These are phyloP conservation scores for Picea engelmannii DNA, from an alignment of 83 land plant genomes.

Conservation along the genomic window DNA sequence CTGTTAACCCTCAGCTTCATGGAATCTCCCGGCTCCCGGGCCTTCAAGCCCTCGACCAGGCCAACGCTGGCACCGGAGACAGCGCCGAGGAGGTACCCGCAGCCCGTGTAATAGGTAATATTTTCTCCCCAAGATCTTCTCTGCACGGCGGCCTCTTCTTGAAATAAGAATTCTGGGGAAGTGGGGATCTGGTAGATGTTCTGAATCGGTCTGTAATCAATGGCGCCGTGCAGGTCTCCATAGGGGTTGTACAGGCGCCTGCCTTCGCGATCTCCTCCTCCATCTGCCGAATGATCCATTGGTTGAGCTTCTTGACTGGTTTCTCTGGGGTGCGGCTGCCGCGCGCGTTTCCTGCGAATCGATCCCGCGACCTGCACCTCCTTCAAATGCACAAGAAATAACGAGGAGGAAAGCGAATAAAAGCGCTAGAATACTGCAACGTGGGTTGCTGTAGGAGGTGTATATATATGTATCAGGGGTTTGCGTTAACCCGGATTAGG, in stretches of 20 bases:
- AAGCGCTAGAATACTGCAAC: no score
- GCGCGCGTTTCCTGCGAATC: no score
- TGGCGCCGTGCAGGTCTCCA: conserved; percentile 55
- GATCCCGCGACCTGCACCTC: no score
- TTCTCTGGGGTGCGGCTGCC: no score
- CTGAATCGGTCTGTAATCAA: conserved; percentile 46
- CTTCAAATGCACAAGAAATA: no score
- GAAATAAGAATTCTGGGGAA: conserved; percentile 81
- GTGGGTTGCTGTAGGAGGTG: no score
- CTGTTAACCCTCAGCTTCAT: conserved; percentile 73
- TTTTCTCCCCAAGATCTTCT: conserved; percentile 80
- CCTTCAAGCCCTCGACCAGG: conserved; percentile 43
- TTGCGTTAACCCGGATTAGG: no score
- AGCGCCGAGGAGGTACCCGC: conserved; percentile 79
- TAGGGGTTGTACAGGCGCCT: conserved; percentile 77
- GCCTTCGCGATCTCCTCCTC: conserved; percentile 11
- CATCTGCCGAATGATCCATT: no score
- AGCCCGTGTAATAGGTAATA: conserved; percentile 79
- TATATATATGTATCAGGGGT: no score
- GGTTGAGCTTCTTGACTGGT: no score
- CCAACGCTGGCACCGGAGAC: conserved; percentile 64
- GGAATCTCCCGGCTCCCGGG: conserved; percentile 68
- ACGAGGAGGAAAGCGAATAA: no score
- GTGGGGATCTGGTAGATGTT: conserved; percentile 78
- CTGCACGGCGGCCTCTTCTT: conserved; percentile 67